Conservation (phyloP, 345 rosid genomes). For the Alliaria petiolata region DNA sequence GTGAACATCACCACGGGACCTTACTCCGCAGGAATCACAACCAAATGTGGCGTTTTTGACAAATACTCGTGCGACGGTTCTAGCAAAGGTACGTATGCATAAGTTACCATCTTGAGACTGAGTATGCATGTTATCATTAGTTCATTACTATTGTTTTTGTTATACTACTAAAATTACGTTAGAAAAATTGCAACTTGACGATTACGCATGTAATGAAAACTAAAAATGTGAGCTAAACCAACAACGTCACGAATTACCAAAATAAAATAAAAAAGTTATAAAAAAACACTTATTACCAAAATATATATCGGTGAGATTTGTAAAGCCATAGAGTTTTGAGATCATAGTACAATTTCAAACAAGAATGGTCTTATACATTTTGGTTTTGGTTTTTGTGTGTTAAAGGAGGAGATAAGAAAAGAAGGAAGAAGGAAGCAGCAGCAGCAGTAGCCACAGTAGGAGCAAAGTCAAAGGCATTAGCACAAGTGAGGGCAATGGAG, state of each 20-base stretch:
- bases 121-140: neutral
- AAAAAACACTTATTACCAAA: too few species aligned
- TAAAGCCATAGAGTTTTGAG: neutral
- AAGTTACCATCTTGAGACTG: neutral
- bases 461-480: neutral
- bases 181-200: neutral
- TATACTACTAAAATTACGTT: neutral
- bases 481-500: conserved; percentile 15
- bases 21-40: conserved; percentile 23
- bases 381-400: neutral
- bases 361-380: too few species aligned
- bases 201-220: too few species aligned
- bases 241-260: neutral
- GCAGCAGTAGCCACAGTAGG: neutral
- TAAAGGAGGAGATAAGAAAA: conserved; percentile 6
- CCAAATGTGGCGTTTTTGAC: conserved; percentile 21
- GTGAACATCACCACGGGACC: conserved; percentile 24
- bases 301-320: neutral
- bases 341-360: neutral
- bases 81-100: conserved; percentile 8
- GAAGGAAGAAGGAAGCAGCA: neutral
- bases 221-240: too few species aligned
- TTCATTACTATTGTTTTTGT: too few species aligned
- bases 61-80: conserved; percentile 25
- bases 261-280: too few species aligned